Base-by-base conservation (phyloP, 441 rosid species). In the Jatropha multifida region DNA sequence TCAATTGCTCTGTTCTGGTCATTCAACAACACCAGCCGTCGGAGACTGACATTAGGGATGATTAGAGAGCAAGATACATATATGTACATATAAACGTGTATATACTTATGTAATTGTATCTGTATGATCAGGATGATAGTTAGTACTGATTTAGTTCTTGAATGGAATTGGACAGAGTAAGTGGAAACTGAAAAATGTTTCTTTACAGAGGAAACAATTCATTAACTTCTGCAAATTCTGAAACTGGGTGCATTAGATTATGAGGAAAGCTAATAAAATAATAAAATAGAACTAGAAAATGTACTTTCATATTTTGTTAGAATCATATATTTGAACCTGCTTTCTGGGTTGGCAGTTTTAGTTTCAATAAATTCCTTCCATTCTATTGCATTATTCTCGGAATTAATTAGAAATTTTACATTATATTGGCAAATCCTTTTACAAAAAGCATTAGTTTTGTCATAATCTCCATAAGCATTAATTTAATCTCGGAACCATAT, bases 1-100 rank as follows among this genome's bases (percentile, higher is more conserved):
- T 84, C 63, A 85, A 81, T 63, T 83, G 88, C 73, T 92, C 97
- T 13, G 85, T 94, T 66, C 82, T 92, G 73, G 88, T 94, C 74
- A 83, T 92, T 71, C 93, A 92, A 72, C 94, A 87, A 74, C 88
- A 92, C 70, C 85, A 85, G 42, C 83, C 54, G 48, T 74, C 85
- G 1, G 72, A 71, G 3, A 54, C 48, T 52, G 80, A 80, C 55
- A 68, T 78, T 55, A 74, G 70, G 40, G 76, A 55, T 72, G 74
- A 69, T 44, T 73, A 75, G 76, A 42, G n/a, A 54, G 18, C 58
- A 54, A 54, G 3, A 54, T 54, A 4, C 17, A 51, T 13, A 3
- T 61, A 20, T 51, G 40, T 5, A n/a, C 64, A 51, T 48, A 41
- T 48, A 61, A 5, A 61, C 48, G 41, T 44, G 55, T 7, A 37